Conservation (phyloP, 2,329 filamentous ascomycete genomes). For the Dactylellina drechsleri region DNA sequence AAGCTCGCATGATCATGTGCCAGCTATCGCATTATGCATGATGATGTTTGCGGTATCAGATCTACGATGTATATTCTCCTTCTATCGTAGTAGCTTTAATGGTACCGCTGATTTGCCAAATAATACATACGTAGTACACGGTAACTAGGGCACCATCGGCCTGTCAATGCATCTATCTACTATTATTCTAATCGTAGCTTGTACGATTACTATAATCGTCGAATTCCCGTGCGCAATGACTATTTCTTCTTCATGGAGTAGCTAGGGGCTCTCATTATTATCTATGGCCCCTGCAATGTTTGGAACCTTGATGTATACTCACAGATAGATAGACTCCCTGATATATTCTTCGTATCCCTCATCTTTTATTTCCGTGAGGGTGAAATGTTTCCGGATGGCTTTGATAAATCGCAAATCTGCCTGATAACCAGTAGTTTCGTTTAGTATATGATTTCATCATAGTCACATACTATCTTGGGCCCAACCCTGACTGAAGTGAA, state of each 20-base stretch:
- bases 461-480: no score
- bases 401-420: conserved; percentile 68
- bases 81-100: no score
- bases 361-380: conserved; percentile 65
- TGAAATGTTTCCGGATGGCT: conserved; percentile 65
- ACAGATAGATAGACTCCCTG: conserved; percentile 67
- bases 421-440: conserved; percentile 36
- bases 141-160: no score
- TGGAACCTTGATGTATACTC: conserved; percentile 54
- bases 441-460: not conserved
- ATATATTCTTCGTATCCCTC: conserved; percentile 65
- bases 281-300: not conserved
- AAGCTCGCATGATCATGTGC: no score
- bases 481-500: not conserved
- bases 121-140: not conserved
- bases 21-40: no score
- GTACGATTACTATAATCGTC: no score
- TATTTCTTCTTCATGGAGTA: conserved; percentile 52
- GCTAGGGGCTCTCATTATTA: not conserved
- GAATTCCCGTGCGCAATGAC: no score
- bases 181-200: no score
- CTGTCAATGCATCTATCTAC: no score
- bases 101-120: not conserved
- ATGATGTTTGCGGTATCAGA: no score
- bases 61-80: no score